Evolutionary conservation across 306 rosid species (phyloP), one percentile per base, ranked within the genome.

Genomic region (Lathyrus aphaca): DNA sequence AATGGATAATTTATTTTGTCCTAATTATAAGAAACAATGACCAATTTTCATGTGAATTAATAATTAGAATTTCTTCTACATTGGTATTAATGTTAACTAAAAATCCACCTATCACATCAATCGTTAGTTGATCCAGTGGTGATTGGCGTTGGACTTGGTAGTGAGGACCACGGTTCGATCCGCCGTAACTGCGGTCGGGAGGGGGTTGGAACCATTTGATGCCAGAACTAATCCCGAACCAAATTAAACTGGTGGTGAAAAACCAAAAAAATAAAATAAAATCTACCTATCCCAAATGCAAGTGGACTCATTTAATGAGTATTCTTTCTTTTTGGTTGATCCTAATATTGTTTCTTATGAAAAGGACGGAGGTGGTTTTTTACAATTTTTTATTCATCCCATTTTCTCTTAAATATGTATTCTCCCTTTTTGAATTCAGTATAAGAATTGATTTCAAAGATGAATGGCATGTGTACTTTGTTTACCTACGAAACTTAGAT

Each of bases 401-500:
- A 37, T 32, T 18, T 15, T 42, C 21, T 43, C 70, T 29, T 78
- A 8, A 16, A 44, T 44, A 15, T 45, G 44, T 66, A 25, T 32
- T 57, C 23, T 80, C 46, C 43, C 44, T 9, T 42, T 57, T 40
- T 42, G 44, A 15, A 6, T 46, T n/a, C 30, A 15, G 9, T 70
- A 18, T 58, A 23, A 58, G 54, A 59, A 30, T 21, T 23, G 18
- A 70, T 40, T 51, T 55, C 37, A 42, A 58, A 19, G 19, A 50
- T 61, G 44, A 68, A 67, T 53, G 55, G 13, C 43, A 10, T 64
- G 63, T 29, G 25, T 74, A 42, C 57, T 44, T 58, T 58, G 63
- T 71, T 58, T 60, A 21, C 57, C 39, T 44, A 59, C 21, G 49
- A 27, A 25, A 42, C 59, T 25, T 66, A 8, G 27, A 60, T 80